Percentiles rank a stretch among this genome's conserved stretches.
Evolutionary conservation across 768 basidiomycete genomes (phyloP).

Genomic region (Gymnopilus junonius): DNA sequence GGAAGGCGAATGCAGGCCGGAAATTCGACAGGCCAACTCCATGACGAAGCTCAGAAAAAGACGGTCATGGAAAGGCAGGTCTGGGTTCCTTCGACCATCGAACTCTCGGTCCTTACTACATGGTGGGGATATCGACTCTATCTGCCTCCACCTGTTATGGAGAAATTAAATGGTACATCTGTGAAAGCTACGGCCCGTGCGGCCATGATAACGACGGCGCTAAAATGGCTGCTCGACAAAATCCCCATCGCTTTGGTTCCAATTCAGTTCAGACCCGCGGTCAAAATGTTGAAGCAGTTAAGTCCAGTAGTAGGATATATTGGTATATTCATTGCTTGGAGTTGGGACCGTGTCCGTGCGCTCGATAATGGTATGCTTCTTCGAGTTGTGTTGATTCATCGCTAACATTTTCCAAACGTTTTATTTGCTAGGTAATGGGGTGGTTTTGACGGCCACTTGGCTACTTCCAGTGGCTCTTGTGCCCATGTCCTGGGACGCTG

Average conservation of each 20-base stretch:
- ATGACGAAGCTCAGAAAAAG: conserved; percentile 21
- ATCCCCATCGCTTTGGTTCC: conserved; percentile 67
- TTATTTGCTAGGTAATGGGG: conserved; percentile 61
- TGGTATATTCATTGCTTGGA: conserved; percentile 79
- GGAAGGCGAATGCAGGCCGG: conserved; percentile 3
- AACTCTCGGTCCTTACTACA: conserved; percentile 72
- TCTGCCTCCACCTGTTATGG: conserved; percentile 78
- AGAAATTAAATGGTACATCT: conserved; percentile 61
- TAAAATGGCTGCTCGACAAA: conserved; percentile 72
- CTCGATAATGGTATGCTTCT: conserved; percentile 64
- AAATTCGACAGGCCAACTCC: neutral
- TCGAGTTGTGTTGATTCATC: neutral
- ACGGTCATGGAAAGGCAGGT: conserved; percentile 34
- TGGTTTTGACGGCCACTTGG: conserved; percentile 86
- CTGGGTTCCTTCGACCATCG: conserved; percentile 78
- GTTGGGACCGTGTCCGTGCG: conserved; percentile 68
- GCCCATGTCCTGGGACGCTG: conserved; percentile 75
- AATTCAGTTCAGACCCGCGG: conserved; percentile 57
- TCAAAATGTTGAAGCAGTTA: conserved; percentile 62
- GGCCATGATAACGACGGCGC: conserved; percentile 73
- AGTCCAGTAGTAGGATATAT: conserved; percentile 73
- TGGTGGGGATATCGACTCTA: conserved; percentile 86
- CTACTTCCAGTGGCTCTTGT: conserved; percentile 75
- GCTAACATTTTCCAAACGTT: neutral
- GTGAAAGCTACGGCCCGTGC: conserved; percentile 75